phyloP scores from a whole-genome alignment of 2,329 filamentous ascomycete genomes.

The Fusarium palustre region DNA sequence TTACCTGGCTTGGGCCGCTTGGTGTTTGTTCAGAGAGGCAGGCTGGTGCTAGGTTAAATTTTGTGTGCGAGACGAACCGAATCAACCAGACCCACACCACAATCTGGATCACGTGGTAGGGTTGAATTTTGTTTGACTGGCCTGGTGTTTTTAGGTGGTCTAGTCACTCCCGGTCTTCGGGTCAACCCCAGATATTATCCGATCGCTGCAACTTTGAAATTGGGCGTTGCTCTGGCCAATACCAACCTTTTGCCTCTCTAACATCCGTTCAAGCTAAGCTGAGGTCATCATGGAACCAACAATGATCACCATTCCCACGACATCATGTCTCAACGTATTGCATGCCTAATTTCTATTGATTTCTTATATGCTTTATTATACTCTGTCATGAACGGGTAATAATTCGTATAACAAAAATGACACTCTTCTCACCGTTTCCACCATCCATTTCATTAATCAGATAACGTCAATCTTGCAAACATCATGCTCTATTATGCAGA shows the following conservation, averaged over 20 bases:
- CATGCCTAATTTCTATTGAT: not conserved
- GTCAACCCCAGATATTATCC: constrained; percentile 22
- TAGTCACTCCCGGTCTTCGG: not conserved
- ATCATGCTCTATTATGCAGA: constrained; percentile 4
- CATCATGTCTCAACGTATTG: not conserved
- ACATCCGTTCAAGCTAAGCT: constrained; percentile 23
- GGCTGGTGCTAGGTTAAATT: constrained; percentile 46
- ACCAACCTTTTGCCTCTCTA: constrained; percentile 13
- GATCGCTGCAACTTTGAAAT: constrained; percentile 1
- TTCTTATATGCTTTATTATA: not conserved
- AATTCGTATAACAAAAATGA: not conserved
- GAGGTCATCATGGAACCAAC: constrained; percentile 30
- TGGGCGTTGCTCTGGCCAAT: constrained; percentile 27
- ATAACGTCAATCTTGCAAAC: constrained; percentile 3
- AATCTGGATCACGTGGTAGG: no score
- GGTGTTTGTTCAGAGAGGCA: constrained; percentile 53
- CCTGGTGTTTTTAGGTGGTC: no score
- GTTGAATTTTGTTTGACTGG: no score
- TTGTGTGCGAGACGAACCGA: constrained; percentile 48
- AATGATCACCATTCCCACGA: constrained; percentile 20
- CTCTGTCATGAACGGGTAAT: not conserved
- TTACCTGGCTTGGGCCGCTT: constrained; percentile 58
- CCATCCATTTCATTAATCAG: constrained; percentile 1
- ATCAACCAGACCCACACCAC: no score
- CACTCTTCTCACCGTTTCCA: not conserved